Evolutionary conservation across 2,329 filamentous ascomycete species (phyloP).

Genomic region (Sclerotiophoma versabilis): DNA sequence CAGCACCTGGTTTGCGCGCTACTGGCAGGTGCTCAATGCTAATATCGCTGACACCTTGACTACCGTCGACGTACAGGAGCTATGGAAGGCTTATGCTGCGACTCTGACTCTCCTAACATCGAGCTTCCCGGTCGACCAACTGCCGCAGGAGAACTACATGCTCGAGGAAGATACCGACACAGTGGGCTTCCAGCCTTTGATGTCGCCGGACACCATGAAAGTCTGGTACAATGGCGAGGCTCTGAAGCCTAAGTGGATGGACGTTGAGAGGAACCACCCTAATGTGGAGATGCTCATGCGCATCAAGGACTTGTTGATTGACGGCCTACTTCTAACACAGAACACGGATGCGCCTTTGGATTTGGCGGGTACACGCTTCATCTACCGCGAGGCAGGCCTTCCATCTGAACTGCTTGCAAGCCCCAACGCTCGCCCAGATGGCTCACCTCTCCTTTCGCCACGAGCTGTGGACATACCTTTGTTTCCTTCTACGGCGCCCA

Average conservation of each 20-base stretch:
- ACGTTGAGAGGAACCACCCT: slow-evolving; percentile 62
- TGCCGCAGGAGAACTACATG: slow-evolving; percentile 67
- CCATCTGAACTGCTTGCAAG: slow-evolving; percentile 59
- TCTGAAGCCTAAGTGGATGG: slow-evolving; percentile 61
- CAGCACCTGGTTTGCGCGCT: slow-evolving; percentile 70
- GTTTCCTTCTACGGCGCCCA: slow-evolving; percentile 34
- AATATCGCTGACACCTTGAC: slow-evolving; percentile 62
- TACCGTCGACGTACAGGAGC: slow-evolving; percentile 64
- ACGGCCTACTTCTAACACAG: slow-evolving; percentile 65
- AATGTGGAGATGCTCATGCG: slow-evolving; percentile 73
- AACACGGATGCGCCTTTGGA: slow-evolving; percentile 58
- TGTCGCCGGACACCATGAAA: slow-evolving; percentile 57
- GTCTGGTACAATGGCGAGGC: slow-evolving; percentile 59
- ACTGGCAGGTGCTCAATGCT: slow-evolving; percentile 61
- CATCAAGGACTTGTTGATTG: slow-evolving; percentile 67
- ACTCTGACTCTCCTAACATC: slow-evolving; percentile 66
- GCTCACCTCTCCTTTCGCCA: slow-evolving; percentile 48
- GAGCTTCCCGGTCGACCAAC: slow-evolving; percentile 64
- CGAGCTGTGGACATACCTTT: slow-evolving; percentile 50
- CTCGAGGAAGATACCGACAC: slow-evolving; percentile 73
- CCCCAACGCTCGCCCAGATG: slow-evolving; percentile 49
- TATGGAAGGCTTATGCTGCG: slow-evolving; percentile 72
- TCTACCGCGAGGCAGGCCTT: slow-evolving; percentile 61
- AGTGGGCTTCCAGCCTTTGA: slow-evolving; percentile 69
- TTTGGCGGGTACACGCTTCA: slow-evolving; percentile 58